These are phyloP conservation scores for Metarhizium brunneum DNA, from an alignment of 2,329 filamentous ascomycete species.

Conservation along the genomic window DNA sequence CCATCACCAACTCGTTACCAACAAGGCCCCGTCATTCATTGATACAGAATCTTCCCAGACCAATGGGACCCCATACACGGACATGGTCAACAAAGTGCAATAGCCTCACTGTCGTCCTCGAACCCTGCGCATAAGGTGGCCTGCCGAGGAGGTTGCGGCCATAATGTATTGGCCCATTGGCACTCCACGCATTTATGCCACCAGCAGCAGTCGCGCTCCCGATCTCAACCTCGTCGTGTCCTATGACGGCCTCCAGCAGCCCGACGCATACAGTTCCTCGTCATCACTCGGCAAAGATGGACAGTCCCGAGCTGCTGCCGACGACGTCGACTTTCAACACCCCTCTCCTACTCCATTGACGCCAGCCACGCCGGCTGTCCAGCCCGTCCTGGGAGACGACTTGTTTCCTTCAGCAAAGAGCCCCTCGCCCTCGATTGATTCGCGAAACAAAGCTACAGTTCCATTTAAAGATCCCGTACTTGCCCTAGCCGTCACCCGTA, in stretches of 20 bases:
- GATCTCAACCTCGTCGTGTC: slow-evolving; percentile 42
- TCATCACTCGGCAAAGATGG: slow-evolving; percentile 6
- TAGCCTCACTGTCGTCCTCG: slow-evolving; percentile 10
- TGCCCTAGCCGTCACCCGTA: slow-evolving; percentile 67
- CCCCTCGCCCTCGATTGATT: slow-evolving; percentile 12
- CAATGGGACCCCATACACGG: slow-evolving; percentile 3
- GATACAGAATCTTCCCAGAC: neutral
- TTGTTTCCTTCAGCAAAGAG: slow-evolving; percentile 13
- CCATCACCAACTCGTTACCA: neutral
- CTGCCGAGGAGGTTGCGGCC: slow-evolving; percentile 18
- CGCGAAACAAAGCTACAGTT: slow-evolving; percentile 22
- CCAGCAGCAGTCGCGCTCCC: slow-evolving; percentile 54
- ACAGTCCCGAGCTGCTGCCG: slow-evolving; percentile 17
- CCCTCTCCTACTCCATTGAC: slow-evolving; percentile 40
- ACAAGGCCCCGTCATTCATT: neutral
- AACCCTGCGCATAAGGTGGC: slow-evolving; percentile 8
- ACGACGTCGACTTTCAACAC: slow-evolving; percentile 25
- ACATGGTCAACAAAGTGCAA: slow-evolving; percentile 17
- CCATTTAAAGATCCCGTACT: slow-evolving; percentile 56
- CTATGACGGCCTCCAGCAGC: slow-evolving; percentile 48
- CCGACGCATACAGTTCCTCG: slow-evolving; percentile 17
- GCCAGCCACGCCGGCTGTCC: slow-evolving; percentile 47
- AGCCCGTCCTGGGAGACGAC: slow-evolving; percentile 48
- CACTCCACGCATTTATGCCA: slow-evolving; percentile 74
- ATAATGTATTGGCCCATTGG: slow-evolving; percentile 89